phyloP scores from a whole-genome alignment of 345 rosid species.

The Kandelia obovata region DNA sequence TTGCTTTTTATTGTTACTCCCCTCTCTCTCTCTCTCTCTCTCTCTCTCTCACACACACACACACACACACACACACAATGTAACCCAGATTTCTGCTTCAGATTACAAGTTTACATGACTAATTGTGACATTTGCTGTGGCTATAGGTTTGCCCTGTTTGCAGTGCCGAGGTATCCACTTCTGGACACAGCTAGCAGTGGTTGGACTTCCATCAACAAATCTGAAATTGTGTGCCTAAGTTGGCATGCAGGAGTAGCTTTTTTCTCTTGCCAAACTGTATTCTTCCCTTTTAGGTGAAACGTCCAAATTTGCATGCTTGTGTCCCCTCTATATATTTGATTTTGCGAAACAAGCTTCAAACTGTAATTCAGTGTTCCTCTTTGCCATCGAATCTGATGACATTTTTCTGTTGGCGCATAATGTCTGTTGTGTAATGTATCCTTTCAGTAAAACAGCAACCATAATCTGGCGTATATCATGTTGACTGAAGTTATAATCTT shows the following conservation, averaged over 20 bases:
- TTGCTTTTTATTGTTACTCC: too few relatives aligned
- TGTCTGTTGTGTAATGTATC: not conserved
- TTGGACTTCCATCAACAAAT: not conserved
- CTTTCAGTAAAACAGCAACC: not conserved
- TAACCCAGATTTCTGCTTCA: too few relatives aligned
- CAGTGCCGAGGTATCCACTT: constrained; percentile 65
- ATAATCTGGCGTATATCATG: not conserved
- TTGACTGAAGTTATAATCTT: too few relatives aligned
- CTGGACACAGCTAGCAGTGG: constrained; percentile 46
- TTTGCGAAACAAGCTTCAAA: not conserved
- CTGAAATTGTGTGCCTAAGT: not conserved
- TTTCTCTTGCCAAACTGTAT: not conserved
- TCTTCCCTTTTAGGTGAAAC: not conserved
- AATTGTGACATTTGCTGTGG: not conserved
- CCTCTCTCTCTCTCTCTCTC: too few relatives aligned
- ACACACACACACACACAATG: too few relatives aligned
- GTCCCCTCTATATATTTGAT: not conserved
- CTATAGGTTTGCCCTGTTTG: constrained; percentile 91
- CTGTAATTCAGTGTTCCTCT: not conserved
- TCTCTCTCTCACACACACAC: too few relatives aligned
- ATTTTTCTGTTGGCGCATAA: not conserved
- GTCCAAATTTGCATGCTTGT: not conserved
- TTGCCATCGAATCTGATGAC: not conserved
- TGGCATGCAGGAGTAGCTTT: not conserved
- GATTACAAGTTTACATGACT: too few relatives aligned